Evolutionary conservation across 2,329 filamentous ascomycete species (phyloP).

Genomic region (Leptographium radiaticola): DNA sequence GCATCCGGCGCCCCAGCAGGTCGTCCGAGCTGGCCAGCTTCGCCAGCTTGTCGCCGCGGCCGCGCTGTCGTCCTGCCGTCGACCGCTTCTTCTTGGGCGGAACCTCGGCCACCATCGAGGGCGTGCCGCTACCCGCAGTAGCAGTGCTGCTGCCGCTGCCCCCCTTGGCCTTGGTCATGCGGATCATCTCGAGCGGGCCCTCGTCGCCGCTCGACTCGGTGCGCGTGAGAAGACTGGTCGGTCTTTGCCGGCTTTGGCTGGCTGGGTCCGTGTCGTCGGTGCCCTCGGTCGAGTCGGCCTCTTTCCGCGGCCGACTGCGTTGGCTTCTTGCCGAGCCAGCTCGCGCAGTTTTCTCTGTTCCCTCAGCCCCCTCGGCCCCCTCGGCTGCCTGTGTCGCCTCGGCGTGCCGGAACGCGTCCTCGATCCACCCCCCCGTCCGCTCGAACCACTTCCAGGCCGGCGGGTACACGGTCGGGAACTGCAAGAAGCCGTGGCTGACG

Average conservation of each 20-base stretch:
- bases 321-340: background rate
- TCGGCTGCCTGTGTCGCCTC: slow-evolving; percentile 21
- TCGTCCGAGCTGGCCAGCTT: slow-evolving; percentile 46
- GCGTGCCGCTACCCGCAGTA: background rate
- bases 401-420: slow-evolving; percentile 53
- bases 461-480: slow-evolving; percentile 79
- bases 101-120: background rate
- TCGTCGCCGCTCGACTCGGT: slow-evolving; percentile 65
- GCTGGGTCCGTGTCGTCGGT: background rate
- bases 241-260: background rate
- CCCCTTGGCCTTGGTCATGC: slow-evolving; percentile 33
- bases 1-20: slow-evolving; percentile 42
- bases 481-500: slow-evolving; percentile 85
- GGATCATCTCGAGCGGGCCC: slow-evolving; percentile 66
- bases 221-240: slow-evolving; percentile 16
- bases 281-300: background rate
- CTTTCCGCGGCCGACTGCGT: background rate
- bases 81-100: background rate
- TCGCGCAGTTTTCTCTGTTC: background rate
- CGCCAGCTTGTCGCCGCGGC: slow-evolving; percentile 25
- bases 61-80: slow-evolving; percentile 14
- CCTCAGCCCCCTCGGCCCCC: background rate
- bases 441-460: slow-evolving; percentile 83
- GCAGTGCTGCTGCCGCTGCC: background rate
- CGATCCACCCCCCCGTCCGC: slow-evolving; percentile 68